A percentile compares a stretch with the other conserved stretches of the same genome.
Conservation (phyloP, 495 filamentous ascomycete genomes). For the Annulohypoxylon maeteangense region DNA sequence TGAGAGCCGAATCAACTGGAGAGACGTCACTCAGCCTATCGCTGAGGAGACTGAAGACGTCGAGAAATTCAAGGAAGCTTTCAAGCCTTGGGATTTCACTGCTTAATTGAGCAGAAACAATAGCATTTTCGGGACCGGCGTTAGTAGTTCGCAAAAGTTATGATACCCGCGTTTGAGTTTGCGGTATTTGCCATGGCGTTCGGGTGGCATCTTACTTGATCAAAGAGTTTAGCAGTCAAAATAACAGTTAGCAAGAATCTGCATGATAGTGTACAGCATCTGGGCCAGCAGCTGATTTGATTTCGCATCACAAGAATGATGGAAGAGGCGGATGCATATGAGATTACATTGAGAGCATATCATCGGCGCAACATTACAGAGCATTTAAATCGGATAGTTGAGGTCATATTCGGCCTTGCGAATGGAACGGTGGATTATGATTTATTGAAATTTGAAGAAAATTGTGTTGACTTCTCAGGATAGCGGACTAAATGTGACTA, state of each 20-base stretch:
- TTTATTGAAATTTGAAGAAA: neutral
- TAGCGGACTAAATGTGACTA: neutral
- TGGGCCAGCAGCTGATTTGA: neutral
- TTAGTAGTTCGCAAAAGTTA: slow-evolving; percentile 38
- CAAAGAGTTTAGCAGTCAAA: neutral
- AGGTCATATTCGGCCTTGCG: neutral
- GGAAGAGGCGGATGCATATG: neutral
- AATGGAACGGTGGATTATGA: neutral
- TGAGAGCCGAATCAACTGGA: slow-evolving; percentile 80
- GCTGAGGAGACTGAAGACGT: slow-evolving; percentile 83
- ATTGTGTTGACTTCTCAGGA: neutral
- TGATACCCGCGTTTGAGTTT: slow-evolving; percentile 43
- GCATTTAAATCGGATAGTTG: neutral
- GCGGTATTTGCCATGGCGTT: slow-evolving; percentile 18
- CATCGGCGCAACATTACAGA: neutral
- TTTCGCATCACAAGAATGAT: neutral
- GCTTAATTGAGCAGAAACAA: slow-evolving; percentile 1
- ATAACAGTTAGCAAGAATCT: neutral
- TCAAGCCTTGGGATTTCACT: slow-evolving; percentile 86
- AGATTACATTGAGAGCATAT: neutral
- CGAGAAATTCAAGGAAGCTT: slow-evolving; percentile 83
- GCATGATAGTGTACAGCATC: neutral
- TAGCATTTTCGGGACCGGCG: slow-evolving; percentile 37
- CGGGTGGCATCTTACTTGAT: neutral
- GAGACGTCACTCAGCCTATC: slow-evolving; percentile 78